Conservation (phyloP, 192 early-diverging fungal species). For the Coemansia sp. region DNA sequence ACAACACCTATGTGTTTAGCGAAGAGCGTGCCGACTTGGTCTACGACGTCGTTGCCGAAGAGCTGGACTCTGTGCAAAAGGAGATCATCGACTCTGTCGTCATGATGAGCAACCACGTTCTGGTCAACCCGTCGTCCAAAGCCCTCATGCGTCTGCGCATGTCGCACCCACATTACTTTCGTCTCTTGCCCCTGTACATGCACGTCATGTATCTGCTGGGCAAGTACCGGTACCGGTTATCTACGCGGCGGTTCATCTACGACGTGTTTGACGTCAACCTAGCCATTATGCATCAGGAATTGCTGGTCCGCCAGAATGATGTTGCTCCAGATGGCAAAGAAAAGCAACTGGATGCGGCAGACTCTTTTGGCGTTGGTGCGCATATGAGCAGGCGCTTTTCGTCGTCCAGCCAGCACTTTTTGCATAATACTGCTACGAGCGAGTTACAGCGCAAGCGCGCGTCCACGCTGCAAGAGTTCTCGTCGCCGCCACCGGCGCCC, state of each 20-base stretch:
- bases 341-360: no score
- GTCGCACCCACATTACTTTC: slow-evolving; percentile 54
- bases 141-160: slow-evolving; percentile 46
- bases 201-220: slow-evolving; percentile 34
- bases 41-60: no score
- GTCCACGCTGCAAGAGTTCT: slow-evolving; percentile 43
- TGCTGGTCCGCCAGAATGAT: not conserved
- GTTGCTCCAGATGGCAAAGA: not conserved
- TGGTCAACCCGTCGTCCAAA: slow-evolving; percentile 44
- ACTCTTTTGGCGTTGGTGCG: not conserved
- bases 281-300: slow-evolving; percentile 30
- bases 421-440: not conserved
- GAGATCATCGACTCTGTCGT: slow-evolving; percentile 48
- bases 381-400: slow-evolving; percentile 24
- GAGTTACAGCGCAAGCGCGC: slow-evolving; percentile 45
- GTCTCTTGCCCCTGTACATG: slow-evolving; percentile 37
- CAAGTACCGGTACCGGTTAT: slow-evolving; percentile 49
- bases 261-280: slow-evolving; percentile 53
- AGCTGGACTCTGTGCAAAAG: slow-evolving; percentile 48
- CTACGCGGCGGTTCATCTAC: slow-evolving; percentile 42
- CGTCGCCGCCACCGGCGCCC: not conserved
- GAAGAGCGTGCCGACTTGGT: slow-evolving; percentile 6
- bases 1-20: slow-evolving; percentile 36
- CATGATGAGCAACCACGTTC: slow-evolving; percentile 44
- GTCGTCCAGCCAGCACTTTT: slow-evolving; percentile 24